Evolutionary conservation across 345 rosid genomes (phyloP), one percentile per base, ranked within the genome.

Genomic region (Camelina neglecta): DNA sequence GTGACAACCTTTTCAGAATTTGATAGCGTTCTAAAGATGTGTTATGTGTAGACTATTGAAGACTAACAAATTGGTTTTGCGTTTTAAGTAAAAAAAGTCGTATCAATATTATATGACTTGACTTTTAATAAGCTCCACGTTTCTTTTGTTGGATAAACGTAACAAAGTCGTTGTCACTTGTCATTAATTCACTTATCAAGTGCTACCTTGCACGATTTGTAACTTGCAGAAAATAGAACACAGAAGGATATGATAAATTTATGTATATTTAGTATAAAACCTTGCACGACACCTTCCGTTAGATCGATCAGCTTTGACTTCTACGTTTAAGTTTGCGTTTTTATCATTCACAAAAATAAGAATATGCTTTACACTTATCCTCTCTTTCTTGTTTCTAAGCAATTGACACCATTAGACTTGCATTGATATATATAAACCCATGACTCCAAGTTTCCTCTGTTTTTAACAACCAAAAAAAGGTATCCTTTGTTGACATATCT

Each of bases 281-380:
- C 81, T 67, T 78, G 69, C 77, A 78, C 81, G 81, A 60, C 69
- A 67, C 54, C 35, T 58, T 66, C 70, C 21, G 0, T 65, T 77
- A 0, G 39, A 59, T 72, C 23, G 38, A 62, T 54, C 42, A 36
- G 33, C 65, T 31, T 78, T 78, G 81, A 78, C 81, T 78, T 78
- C 53, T 53, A 72, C 77, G 81, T 67, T 35, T 78, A 60, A 15
- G 47, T 77, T 76, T 61, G 21, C 75, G 58, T 56, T 78, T 53
- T 51, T 66, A 36, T 35, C 8, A 42, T 51, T 50, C 20, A 42
- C 73, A 78, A 35, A 33, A 35, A n/a, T 23, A 60, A 66, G 73
- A 72, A 72, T 78, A 66, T 78, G 74, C 69, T 72, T 73, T 72
- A 66, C 73, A 65, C 24, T 71, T 78, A 66, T 72, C 72, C 73